Evolutionary conservation across 495 filamentous ascomycete genomes (phyloP).

Genomic region (Penicillium ucsense): DNA sequence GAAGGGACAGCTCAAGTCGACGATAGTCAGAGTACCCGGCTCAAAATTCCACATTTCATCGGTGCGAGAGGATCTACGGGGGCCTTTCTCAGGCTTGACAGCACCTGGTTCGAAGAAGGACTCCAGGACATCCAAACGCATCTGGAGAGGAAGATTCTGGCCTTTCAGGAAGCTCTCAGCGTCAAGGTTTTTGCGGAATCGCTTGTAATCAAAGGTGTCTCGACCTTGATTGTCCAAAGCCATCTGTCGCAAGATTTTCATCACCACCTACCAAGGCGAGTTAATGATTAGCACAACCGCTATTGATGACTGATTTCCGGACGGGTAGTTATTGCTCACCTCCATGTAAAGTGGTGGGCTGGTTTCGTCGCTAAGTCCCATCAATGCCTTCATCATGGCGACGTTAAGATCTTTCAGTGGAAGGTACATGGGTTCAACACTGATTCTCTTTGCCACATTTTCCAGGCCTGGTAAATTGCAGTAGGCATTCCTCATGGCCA

Average conservation of each 20-base stretch:
- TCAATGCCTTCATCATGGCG: conserved; percentile 55
- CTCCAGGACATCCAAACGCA: conserved; percentile 34
- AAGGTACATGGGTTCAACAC: conserved; percentile 44
- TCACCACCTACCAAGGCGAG: conserved; percentile 1
- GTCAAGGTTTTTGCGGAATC: conserved; percentile 24
- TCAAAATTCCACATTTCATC: not conserved
- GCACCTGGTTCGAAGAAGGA: conserved; percentile 28
- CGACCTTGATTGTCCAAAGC: conserved; percentile 33
- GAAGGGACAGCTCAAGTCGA: conserved; percentile 66
- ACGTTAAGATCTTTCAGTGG: conserved; percentile 50
- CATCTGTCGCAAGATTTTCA: conserved; percentile 49
- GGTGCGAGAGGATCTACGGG: too few relatives aligned
- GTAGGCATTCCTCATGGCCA: conserved; percentile 28
- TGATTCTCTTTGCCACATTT: conserved; percentile 7
- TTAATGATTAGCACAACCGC: not conserved
- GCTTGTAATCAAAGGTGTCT: conserved; percentile 41
- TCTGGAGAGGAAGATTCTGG: conserved; percentile 16
- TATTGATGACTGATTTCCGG: too few relatives aligned
- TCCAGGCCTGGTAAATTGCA: conserved; percentile 10
- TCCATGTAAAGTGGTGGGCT: conserved; percentile 50
- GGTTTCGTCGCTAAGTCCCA: conserved; percentile 45
- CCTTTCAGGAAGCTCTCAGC: conserved; percentile 14
- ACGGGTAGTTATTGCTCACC: conserved; percentile 11
- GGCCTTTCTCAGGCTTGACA: conserved; percentile 2
- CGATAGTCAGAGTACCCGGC: conserved; percentile 43